Conservation (phyloP, 2,329 filamentous ascomycete species). For the Fusarium cicatricum region DNA sequence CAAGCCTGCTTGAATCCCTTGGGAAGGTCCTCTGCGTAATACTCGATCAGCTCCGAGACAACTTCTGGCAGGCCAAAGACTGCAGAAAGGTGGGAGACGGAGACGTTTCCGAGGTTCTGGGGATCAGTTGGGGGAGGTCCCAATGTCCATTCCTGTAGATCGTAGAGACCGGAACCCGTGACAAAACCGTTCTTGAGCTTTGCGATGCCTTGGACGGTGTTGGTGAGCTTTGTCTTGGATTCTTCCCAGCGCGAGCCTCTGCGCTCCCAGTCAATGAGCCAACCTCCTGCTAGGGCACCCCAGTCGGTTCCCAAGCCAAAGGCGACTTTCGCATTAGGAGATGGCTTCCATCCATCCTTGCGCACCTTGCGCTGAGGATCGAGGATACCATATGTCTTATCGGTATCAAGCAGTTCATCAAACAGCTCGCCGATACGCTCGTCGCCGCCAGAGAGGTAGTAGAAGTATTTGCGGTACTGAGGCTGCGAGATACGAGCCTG, state of each 20-base stretch:
- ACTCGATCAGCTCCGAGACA: conserved; percentile 62
- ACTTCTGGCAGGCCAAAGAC: conserved; percentile 68
- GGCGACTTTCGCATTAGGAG: conserved; percentile 51
- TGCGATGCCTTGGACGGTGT: conserved; percentile 60
- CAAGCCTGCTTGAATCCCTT: conserved; percentile 61
- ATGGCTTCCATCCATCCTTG: conserved; percentile 58
- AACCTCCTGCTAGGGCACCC: conserved; percentile 63
- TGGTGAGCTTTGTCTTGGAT: conserved; percentile 58
- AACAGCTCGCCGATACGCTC: conserved; percentile 65
- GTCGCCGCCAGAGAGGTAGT: conserved; percentile 66
- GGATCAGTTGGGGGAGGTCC: conserved; percentile 61
- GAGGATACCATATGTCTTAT: conserved; percentile 60
- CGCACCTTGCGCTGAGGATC: conserved; percentile 68
- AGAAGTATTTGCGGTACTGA: conserved; percentile 62
- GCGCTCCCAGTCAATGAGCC: conserved; percentile 68
- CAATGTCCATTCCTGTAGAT: conserved; percentile 58
- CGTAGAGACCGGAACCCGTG: conserved; percentile 63
- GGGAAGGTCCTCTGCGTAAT: conserved; percentile 55
- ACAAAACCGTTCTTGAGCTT: conserved; percentile 66
- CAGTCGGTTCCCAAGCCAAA: conserved; percentile 67
- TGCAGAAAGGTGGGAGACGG: conserved; percentile 63
- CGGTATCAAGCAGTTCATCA: conserved; percentile 58
- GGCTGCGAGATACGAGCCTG: conserved; percentile 66
- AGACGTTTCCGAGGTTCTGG: conserved; percentile 59
- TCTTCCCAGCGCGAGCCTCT: conserved; percentile 62